These are phyloP conservation scores for Capsicum pubescens DNA, from an alignment of 257 asterid genomes.

Conservation along the genomic window DNA sequence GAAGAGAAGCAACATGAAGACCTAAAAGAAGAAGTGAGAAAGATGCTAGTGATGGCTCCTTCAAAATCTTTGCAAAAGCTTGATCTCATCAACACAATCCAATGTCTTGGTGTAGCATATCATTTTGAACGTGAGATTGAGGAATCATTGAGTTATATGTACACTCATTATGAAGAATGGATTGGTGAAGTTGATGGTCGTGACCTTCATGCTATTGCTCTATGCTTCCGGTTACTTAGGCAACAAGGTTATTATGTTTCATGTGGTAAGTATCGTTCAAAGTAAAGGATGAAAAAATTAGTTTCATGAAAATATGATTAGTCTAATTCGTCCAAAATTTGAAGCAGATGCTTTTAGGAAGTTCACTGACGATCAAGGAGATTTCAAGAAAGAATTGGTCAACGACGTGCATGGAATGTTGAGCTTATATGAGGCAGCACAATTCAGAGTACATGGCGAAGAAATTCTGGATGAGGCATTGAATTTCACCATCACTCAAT, in stretches of 20 bases:
- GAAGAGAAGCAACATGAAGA: no score
- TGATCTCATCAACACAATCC: conserved; percentile 26
- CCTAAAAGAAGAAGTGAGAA: no score
- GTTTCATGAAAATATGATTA: not conserved
- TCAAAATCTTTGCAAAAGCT: not conserved
- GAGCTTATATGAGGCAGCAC: no score
- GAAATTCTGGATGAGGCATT: no score
- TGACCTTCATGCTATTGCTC: not conserved
- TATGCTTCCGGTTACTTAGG: conserved; percentile 24
- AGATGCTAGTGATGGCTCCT: not conserved
- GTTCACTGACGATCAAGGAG: conserved; percentile 28
- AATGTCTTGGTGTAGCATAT: conserved; percentile 37
- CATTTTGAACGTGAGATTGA: conserved; percentile 37
- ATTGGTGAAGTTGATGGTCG: no score
- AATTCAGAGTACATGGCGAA: no score
- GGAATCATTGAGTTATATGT: not conserved
- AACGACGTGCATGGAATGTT: no score
- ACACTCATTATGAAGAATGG: not conserved
- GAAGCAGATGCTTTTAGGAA: conserved; percentile 37
- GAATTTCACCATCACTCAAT: no score
- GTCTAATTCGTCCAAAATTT: no score
- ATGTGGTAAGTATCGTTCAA: conserved; percentile 20
- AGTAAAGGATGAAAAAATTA: not conserved
- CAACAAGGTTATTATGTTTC: conserved; percentile 29
- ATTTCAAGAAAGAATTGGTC: no score